These are phyloP conservation scores for Coniochaeta sp. DNA, from an alignment of 2,329 filamentous ascomycete species.

Conservation along the genomic window DNA sequence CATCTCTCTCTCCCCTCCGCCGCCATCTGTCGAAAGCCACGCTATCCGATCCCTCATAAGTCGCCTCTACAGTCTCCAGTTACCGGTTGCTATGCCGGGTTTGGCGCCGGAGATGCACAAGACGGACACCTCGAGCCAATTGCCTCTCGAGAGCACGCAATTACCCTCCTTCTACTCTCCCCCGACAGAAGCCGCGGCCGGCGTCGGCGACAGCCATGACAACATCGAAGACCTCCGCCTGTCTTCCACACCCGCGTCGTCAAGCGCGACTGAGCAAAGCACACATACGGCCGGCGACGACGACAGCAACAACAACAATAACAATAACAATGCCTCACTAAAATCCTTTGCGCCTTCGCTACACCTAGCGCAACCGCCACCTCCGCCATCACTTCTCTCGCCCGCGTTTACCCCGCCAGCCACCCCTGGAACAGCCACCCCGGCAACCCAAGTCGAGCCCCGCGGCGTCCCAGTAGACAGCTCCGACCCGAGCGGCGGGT, in stretches of 20 bases:
- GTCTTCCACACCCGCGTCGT: background rate
- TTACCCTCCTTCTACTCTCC: slow-evolving; percentile 42
- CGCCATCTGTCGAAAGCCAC: background rate
- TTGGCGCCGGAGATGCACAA: background rate
- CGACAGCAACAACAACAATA: slow-evolving; percentile 8
- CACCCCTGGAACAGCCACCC: slow-evolving; percentile 53
- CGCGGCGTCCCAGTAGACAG: slow-evolving; percentile 55
- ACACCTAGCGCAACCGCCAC: slow-evolving; percentile 17
- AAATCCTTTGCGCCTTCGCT: slow-evolving; percentile 5
- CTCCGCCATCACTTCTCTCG: slow-evolving; percentile 70
- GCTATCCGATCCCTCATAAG: background rate
- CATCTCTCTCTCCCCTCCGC: background rate
- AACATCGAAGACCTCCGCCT: background rate
- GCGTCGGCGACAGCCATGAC: slow-evolving; percentile 13
- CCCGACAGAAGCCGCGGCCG: slow-evolving; percentile 19
- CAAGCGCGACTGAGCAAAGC: background rate
- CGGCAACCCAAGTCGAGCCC: slow-evolving; percentile 25
- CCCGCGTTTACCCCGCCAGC: slow-evolving; percentile 73
- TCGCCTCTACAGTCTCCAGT: background rate
- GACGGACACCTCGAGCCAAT: slow-evolving; percentile 2
- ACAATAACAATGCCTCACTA: slow-evolving; percentile 7
- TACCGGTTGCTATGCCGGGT: background rate
- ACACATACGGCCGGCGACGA: slow-evolving; percentile 4
- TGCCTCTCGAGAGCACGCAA: slow-evolving; percentile 24
- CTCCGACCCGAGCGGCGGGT: slow-evolving; percentile 48